Percentiles rank a stretch among this genome's conserved stretches.
Evolutionary conservation across 169 alveolate genomes (phyloP).

Genomic region (Plasmodium coatneyi): DNA sequence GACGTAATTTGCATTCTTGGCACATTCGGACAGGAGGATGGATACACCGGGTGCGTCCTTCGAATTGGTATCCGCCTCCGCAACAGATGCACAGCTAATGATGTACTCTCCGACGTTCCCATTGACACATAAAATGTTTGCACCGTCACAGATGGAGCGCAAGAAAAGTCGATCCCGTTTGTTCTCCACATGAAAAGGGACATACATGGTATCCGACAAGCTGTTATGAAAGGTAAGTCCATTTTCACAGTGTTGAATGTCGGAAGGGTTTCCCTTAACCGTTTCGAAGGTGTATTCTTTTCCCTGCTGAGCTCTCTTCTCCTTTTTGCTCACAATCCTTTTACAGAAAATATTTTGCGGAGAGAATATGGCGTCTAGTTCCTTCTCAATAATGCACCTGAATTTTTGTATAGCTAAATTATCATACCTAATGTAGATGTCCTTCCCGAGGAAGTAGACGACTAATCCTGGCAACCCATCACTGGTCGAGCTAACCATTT

Average conservation of each 20-base stretch:
- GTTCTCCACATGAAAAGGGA: constrained; percentile 28
- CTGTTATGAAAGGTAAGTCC: constrained; percentile 12
- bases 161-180: constrained; percentile 40
- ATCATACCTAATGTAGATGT: constrained; percentile 41
- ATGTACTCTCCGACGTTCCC: constrained; percentile 65
- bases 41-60: background rate
- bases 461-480: constrained; percentile 34
- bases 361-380: constrained; percentile 21
- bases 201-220: constrained; percentile 15
- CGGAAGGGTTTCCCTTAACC: constrained; percentile 31
- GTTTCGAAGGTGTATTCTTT: constrained; percentile 50
- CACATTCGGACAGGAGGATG: constrained; percentile 16
- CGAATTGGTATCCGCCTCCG: background rate
- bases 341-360: constrained; percentile 37
- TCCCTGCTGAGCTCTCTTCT: constrained; percentile 61
- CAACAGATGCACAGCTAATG: constrained; percentile 20
- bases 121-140: constrained; percentile 21
- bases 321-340: constrained; percentile 56
- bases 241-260: constrained; percentile 32
- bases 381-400: constrained; percentile 29
- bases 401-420: constrained; percentile 50
- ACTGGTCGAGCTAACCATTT: constrained; percentile 20
- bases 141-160: constrained; percentile 1
- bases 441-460: constrained; percentile 9
- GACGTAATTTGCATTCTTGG: constrained; percentile 25